Percentiles rank a stretch among this genome's conserved stretches.
Conservation (phyloP, 2,329 filamentous ascomycete genomes). For the Aureobasidium sp. region DNA sequence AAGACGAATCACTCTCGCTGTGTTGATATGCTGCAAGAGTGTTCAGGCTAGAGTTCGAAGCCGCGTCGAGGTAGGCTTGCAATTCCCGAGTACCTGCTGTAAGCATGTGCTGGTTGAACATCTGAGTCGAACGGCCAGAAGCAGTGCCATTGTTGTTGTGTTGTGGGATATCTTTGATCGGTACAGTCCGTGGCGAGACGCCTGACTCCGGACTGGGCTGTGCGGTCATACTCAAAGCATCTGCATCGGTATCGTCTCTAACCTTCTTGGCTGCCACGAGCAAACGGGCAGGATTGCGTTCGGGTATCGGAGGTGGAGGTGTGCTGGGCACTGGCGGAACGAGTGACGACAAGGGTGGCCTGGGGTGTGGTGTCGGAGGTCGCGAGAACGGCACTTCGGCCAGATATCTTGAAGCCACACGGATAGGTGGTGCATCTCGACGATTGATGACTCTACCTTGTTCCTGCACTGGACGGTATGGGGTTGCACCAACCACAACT, state of each 20-base stretch:
- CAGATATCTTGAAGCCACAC: not conserved
- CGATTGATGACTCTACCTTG: not conserved
- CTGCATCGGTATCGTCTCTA: not conserved
- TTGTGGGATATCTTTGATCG: not conserved
- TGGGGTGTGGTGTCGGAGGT: not conserved
- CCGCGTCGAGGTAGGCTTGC: not conserved
- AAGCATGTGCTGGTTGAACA: slow-evolving; percentile 6
- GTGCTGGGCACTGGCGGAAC: not conserved
- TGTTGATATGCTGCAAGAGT: not conserved
- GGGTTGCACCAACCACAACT: not conserved
- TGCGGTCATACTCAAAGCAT: not conserved
- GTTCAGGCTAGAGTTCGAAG: not conserved
- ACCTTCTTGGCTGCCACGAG: not conserved
- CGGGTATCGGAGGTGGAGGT: not conserved
- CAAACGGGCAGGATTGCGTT: not conserved
- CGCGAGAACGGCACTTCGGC: not conserved
- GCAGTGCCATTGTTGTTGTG: not conserved
- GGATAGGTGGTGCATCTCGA: not conserved
- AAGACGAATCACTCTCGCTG: not conserved
- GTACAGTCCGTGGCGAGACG: not conserved
- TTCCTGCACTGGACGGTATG: not conserved
- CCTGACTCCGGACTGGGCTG: not conserved
- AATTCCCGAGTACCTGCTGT: slow-evolving; percentile 1
- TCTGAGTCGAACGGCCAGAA: not conserved
- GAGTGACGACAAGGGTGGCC: not conserved